A percentile compares a stretch with the other conserved stretches of the same genome.
Conservation (phyloP, 768 basidiomycete species). For the Boletellus ananiceps region DNA sequence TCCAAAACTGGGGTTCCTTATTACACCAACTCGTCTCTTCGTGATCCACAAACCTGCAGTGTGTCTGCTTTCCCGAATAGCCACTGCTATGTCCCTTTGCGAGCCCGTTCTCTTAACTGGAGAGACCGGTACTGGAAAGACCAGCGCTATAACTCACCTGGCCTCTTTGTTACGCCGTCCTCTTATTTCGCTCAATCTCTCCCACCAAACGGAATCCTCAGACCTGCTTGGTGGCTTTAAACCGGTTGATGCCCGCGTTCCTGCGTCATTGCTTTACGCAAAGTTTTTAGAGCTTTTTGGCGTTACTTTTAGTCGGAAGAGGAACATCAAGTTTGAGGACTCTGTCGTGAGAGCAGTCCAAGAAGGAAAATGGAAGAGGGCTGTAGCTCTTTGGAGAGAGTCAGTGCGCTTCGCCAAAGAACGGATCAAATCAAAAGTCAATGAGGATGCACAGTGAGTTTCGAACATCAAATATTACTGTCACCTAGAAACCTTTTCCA, state of each 20-base stretch:
- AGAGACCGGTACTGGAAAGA: slow-evolving; percentile 99
- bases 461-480: not conserved
- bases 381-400: slow-evolving; percentile 80
- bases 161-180: slow-evolving; percentile 71
- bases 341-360: slow-evolving; percentile 76
- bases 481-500: not conserved
- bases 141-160: slow-evolving; percentile 84
- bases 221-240: slow-evolving; percentile 95
- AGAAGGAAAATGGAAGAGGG: slow-evolving; percentile 83
- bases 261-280: slow-evolving; percentile 65
- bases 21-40: slow-evolving; percentile 55
- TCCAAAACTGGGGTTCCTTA: slow-evolving; percentile 32
- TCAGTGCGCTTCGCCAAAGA: slow-evolving; percentile 64
- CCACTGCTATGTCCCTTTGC: slow-evolving; percentile 58
- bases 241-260: slow-evolving; percentile 84
- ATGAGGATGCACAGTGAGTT: slow-evolving; percentile 27
- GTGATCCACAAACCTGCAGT: slow-evolving; percentile 86
- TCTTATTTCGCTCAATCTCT: slow-evolving; percentile 87
- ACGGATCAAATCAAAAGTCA: slow-evolving; percentile 42
- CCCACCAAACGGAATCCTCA: slow-evolving; percentile 92
- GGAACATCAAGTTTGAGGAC: slow-evolving; percentile 82
- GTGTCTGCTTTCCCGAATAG: slow-evolving; percentile 74
- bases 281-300: slow-evolving; percentile 79
- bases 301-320: slow-evolving; percentile 81
- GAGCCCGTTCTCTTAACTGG: slow-evolving; percentile 93